These are phyloP conservation scores for Sugiyamaella valdiviana DNA, from an alignment of 805 yeast species.

Conservation along the genomic window DNA sequence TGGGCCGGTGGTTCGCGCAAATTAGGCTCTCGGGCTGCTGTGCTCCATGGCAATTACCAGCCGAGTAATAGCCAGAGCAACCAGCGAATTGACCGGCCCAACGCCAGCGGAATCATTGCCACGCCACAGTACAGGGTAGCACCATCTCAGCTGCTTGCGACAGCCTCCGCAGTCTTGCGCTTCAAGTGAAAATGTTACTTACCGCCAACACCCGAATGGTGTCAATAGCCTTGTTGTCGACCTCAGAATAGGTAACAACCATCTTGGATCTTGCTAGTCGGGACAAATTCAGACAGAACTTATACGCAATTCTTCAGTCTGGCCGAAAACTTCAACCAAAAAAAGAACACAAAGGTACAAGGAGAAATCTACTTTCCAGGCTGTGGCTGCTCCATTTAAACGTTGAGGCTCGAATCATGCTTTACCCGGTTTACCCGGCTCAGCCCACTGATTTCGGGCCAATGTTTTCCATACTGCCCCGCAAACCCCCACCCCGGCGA, in stretches of 20 bases:
- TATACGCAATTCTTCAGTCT: background rate
- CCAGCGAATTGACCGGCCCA: too few species aligned
- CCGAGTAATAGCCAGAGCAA: too few species aligned
- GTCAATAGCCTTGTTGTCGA: conserved; percentile 71
- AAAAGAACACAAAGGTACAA: background rate
- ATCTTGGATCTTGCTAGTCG: conserved; percentile 1
- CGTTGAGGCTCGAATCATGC: background rate
- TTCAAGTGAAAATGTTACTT: conserved; percentile 24
- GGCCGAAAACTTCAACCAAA: background rate
- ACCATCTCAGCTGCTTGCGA: too few species aligned
- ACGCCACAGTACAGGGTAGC: too few species aligned
- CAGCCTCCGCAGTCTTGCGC: too few species aligned
- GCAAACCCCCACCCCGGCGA: too few species aligned
- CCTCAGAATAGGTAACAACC: conserved; percentile 36
- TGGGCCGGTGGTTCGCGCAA: too few species aligned
- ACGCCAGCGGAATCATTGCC: too few species aligned
- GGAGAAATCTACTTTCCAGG: background rate
- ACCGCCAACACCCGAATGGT: conserved; percentile 84
- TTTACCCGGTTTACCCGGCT: background rate
- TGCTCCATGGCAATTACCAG: too few species aligned
- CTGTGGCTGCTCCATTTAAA: background rate
- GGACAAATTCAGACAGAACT: background rate
- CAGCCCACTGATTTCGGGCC: background rate
- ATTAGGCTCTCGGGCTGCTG: too few species aligned
- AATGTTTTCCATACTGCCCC: background rate